Percentiles rank a stretch among this genome's conserved stretches.
Conservation (phyloP, 2,329 filamentous ascomycete genomes). For the Neoscytalidium dimidiatum region DNA sequence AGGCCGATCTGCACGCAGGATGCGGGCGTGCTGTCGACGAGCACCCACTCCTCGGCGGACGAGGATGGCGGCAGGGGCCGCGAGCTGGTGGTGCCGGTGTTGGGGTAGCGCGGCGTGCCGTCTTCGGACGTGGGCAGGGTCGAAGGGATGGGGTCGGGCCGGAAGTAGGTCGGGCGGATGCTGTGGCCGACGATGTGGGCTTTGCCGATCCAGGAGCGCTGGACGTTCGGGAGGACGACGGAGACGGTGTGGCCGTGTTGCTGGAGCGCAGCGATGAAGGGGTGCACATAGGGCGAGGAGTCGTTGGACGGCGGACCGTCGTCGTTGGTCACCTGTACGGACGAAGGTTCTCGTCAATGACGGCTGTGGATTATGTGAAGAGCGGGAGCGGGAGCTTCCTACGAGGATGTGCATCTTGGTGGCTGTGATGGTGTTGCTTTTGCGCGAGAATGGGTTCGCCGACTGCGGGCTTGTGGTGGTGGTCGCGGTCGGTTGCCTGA, state of each 20-base stretch:
- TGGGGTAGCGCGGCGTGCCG: constrained; percentile 33
- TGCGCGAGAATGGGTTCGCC: background rate
- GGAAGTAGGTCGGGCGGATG: constrained; percentile 82
- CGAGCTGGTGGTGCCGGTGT: constrained; percentile 39
- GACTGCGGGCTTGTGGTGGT: background rate
- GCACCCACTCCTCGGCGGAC: constrained; percentile 50
- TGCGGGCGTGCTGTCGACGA: constrained; percentile 53
- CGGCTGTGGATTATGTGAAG: background rate
- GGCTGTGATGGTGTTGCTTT: constrained; percentile 7
- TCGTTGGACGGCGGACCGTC: constrained; percentile 53
- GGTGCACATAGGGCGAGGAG: constrained; percentile 52
- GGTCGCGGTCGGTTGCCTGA: background rate
- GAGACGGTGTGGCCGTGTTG: constrained; percentile 81
- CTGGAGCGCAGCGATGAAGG: constrained; percentile 48
- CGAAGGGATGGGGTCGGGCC: constrained; percentile 57
- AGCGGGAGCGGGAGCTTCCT: constrained; percentile 22
- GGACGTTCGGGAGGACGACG: constrained; percentile 85
- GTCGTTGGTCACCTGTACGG: constrained; percentile 50
- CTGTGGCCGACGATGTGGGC: constrained; percentile 93
- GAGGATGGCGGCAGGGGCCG: constrained; percentile 33
- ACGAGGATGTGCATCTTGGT: constrained; percentile 42
- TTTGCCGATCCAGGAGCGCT: constrained; percentile 98
- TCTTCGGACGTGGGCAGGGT: constrained; percentile 23
- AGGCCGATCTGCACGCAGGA: constrained; percentile 53
- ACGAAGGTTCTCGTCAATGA: constrained; percentile 3